A percentile compares a stretch with the other conserved stretches of the same genome.
These are phyloP conservation scores for Penicillium waksmanii DNA, from an alignment of 495 filamentous ascomycete genomes.

Conservation along the genomic window DNA sequence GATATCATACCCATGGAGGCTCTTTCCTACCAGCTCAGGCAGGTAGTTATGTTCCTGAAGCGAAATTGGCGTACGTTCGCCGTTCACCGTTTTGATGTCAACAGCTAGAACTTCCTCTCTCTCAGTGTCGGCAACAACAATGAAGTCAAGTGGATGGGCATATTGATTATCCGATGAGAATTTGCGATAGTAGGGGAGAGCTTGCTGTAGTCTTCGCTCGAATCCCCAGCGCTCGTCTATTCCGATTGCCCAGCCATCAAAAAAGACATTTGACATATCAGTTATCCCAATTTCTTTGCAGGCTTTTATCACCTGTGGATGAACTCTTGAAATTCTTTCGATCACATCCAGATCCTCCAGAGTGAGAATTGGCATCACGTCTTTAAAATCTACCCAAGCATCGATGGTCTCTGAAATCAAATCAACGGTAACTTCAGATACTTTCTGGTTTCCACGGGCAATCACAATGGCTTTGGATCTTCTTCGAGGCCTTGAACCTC, in stretches of 20 bases:
- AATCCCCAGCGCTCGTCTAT: constrained; percentile 44
- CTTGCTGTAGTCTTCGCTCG: constrained; percentile 42
- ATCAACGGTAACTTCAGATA: constrained; percentile 82
- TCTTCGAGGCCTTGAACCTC: constrained; percentile 41
- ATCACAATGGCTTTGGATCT: constrained; percentile 40
- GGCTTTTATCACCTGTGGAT: constrained; percentile 83
- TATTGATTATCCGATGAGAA: constrained; percentile 52
- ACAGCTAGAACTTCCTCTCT: constrained; percentile 92
- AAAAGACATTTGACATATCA: constrained; percentile 85
- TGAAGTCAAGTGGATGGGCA: constrained; percentile 43
- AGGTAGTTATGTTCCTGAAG: constrained; percentile 57
- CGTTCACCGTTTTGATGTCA: constrained; percentile 83
- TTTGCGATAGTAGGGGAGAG: constrained; percentile 43
- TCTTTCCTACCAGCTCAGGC: constrained; percentile 41
- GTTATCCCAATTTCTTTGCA: constrained; percentile 80
- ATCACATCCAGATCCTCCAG: constrained; percentile 88
- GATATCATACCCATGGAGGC: constrained; percentile 35
- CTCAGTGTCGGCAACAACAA: constrained; percentile 62
- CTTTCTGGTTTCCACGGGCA: constrained; percentile 28
- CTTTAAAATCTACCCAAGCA: constrained; percentile 69
- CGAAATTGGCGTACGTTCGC: constrained; percentile 59
- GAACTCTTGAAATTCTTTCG: constrained; percentile 70
- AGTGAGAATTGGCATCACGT: constrained; percentile 83
- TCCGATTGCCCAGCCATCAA: constrained; percentile 61
- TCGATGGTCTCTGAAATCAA: constrained; percentile 68